Evolutionary conservation across 1,139 yeast genomes (phyloP).

Genomic region (Yamadazyma spencermartinsiae): DNA sequence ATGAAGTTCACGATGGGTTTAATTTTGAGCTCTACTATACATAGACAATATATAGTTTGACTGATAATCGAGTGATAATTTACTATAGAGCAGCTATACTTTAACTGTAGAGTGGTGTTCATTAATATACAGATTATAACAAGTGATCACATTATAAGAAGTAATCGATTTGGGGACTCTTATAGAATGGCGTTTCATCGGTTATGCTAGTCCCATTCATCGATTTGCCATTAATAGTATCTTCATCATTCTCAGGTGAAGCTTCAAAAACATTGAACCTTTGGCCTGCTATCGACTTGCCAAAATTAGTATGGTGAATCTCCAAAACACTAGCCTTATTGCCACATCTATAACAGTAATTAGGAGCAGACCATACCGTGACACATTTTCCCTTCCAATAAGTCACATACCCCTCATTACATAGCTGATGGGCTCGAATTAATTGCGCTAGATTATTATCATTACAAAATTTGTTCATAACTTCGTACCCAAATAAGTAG

Average conservation of each 20-base stretch:
- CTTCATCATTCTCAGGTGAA: constrained; percentile 79
- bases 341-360: constrained; percentile 95
- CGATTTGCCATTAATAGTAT: constrained; percentile 42
- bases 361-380: constrained; percentile 98
- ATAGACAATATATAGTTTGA: not conserved
- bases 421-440: constrained; percentile 91
- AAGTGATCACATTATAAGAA: constrained; percentile 27
- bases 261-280: constrained; percentile 94
- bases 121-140: not conserved
- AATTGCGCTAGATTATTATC: constrained; percentile 79
- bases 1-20: constrained; percentile 89
- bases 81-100: too few relatives aligned
- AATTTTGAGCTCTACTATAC: constrained; percentile 81
- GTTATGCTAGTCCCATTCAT: constrained; percentile 37
- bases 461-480: constrained; percentile 81
- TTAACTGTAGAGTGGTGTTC: too few relatives aligned
- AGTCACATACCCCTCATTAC: constrained; percentile 93
- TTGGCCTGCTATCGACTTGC: constrained; percentile 37
- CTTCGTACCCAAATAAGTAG: constrained; percentile 89
- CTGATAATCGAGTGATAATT: too few relatives aligned
- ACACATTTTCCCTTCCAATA: constrained; percentile 88
- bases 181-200: constrained; percentile 18
- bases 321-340: constrained; percentile 93
- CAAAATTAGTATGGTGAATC: constrained; percentile 43
- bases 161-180: constrained; percentile 62